Evolutionary conservation across 2,329 filamentous ascomycete species (phyloP).

Genomic region (Aspergillus pseudonomiae): DNA sequence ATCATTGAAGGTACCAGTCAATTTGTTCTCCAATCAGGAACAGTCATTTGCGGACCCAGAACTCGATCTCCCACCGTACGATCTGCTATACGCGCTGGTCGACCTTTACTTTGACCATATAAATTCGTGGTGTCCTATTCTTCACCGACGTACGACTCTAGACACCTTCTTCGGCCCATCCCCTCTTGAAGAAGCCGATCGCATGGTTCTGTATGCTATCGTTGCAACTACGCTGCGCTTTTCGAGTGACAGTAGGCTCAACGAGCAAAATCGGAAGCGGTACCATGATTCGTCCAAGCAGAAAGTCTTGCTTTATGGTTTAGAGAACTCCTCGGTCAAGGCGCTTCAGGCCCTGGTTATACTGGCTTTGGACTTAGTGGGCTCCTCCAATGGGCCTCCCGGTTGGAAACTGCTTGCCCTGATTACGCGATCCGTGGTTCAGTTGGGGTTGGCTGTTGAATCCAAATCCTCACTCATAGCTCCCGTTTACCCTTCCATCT

Average conservation of each 20-base stretch:
- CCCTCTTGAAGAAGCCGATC: conserved; percentile 76
- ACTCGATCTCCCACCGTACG: conserved; percentile 73
- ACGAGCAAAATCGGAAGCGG: conserved; percentile 69
- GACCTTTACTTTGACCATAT: conserved; percentile 80
- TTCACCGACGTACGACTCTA: conserved; percentile 81
- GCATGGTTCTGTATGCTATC: conserved; percentile 82
- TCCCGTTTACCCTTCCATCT: conserved; percentile 81
- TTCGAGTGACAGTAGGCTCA: conserved; percentile 75
- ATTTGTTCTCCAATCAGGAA: conserved; percentile 54
- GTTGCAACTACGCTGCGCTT: conserved; percentile 86
- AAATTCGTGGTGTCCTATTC: conserved; percentile 84
- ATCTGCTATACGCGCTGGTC: conserved; percentile 71
- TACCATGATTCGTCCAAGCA: conserved; percentile 84
- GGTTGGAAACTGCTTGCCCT: conserved; percentile 91
- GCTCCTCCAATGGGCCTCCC: conserved; percentile 84
- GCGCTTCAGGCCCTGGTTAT: conserved; percentile 86
- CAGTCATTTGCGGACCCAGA: conserved; percentile 55
- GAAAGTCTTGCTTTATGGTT: conserved; percentile 80
- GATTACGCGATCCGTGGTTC: conserved; percentile 85
- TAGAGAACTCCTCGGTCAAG: conserved; percentile 88
- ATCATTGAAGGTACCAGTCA: conserved; percentile 62
- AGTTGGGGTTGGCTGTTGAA: conserved; percentile 83
- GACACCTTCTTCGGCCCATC: conserved; percentile 79
- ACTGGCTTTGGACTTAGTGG: conserved; percentile 79
- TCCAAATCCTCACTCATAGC: conserved; percentile 76